phyloP scores from a whole-genome alignment of 768 basidiomycete species.

The Leccinum fibrillosum region DNA sequence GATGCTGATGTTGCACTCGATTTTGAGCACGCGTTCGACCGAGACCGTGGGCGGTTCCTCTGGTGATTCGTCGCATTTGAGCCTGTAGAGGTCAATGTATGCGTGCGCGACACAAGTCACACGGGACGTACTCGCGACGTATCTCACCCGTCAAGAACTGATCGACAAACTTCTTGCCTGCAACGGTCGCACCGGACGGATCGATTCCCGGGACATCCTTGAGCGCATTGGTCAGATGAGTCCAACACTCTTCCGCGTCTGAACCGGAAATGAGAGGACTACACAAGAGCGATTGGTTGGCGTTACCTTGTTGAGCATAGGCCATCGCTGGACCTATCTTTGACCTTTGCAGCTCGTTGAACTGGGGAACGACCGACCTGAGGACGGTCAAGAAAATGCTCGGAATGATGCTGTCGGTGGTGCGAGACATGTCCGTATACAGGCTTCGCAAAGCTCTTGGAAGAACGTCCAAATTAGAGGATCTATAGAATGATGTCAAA shows the following conservation, averaged over 20 bases:
- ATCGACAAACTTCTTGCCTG: constrained; percentile 63
- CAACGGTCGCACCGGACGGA: constrained; percentile 27
- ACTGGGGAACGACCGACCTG: constrained; percentile 83
- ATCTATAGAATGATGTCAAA: constrained; percentile 16
- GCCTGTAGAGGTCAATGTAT: constrained; percentile 41
- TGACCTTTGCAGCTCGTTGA: constrained; percentile 66
- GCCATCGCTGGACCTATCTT: constrained; percentile 39
- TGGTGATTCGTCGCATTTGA: constrained; percentile 78
- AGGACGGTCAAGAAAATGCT: constrained; percentile 63
- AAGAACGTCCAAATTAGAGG: constrained; percentile 41
- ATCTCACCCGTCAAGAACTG: constrained; percentile 81
- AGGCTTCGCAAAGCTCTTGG: constrained; percentile 61
- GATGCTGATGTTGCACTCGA: constrained; percentile 89
- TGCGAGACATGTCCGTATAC: constrained; percentile 68
- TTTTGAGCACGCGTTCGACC: constrained; percentile 75
- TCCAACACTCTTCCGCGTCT: constrained; percentile 93
- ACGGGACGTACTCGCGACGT: constrained; percentile 52
- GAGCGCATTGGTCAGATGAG: constrained; percentile 28
- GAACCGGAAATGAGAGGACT: constrained; percentile 7
- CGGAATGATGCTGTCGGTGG: constrained; percentile 76
- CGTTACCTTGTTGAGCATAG: constrained; percentile 77
- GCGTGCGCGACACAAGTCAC: neutral
- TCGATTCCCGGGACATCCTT: constrained; percentile 59
- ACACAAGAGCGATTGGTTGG: neutral
- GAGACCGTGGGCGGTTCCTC: constrained; percentile 68